Evolutionary conservation across 176 grass and related monocot genomes (phyloP).

Genomic region (Olyra latifolia): DNA sequence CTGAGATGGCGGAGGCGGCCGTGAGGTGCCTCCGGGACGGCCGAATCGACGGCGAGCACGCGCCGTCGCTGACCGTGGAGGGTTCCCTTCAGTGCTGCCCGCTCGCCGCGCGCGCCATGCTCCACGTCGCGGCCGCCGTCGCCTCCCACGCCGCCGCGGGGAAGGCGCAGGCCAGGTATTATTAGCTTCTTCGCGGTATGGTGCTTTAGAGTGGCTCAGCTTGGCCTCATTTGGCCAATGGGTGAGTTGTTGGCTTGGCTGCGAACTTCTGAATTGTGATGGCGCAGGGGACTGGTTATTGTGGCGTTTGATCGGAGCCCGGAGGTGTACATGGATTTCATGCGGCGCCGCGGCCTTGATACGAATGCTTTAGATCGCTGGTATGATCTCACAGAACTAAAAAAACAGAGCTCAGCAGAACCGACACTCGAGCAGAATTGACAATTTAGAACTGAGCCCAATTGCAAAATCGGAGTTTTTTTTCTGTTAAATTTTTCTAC

Average conservation of each 20-base stretch:
- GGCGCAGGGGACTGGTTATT: constrained; percentile 66
- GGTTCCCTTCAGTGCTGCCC: constrained; percentile 44
- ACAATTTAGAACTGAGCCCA: background rate
- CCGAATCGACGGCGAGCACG: constrained; percentile 65
- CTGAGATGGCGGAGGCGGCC: constrained; percentile 54
- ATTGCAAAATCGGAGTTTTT: background rate
- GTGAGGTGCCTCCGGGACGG: constrained; percentile 62
- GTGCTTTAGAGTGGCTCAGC: background rate
- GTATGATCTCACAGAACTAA: constrained; percentile 38
- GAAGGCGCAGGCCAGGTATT: constrained; percentile 61
- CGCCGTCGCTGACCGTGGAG: constrained; percentile 48
- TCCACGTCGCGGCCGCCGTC: constrained; percentile 47
- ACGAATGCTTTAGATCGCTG: constrained; percentile 41
- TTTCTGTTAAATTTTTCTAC: constrained; percentile 1
- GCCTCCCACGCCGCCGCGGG: constrained; percentile 43
- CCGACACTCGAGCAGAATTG: background rate
- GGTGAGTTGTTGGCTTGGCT: constrained; percentile 7
- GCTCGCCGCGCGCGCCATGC: constrained; percentile 44
- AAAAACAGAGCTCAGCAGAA: background rate
- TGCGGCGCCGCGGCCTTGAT: constrained; percentile 47
- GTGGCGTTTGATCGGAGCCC: constrained; percentile 68
- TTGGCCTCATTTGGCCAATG: background rate
- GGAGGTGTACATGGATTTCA: constrained; percentile 55
- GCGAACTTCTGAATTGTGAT: constrained; percentile 15
- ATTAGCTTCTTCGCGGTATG: background rate